Percentiles rank a stretch among this genome's conserved stretches.
These are phyloP conservation scores for Umbilicus rupestris DNA, from an alignment of 164 flowering plant species.

Conservation along the genomic window DNA sequence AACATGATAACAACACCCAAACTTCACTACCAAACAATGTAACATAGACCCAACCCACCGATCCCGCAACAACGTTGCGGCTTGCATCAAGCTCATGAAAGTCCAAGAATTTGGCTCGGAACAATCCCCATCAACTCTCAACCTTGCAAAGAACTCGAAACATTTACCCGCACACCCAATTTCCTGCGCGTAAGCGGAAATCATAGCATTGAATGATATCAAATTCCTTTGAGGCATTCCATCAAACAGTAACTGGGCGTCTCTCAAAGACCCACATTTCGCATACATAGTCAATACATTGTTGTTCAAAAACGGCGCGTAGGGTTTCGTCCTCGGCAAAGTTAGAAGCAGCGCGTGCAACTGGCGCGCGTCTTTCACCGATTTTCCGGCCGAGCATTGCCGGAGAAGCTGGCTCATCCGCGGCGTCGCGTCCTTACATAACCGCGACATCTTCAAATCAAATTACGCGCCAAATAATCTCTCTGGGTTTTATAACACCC, in stretches of 20 bases:
- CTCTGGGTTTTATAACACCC: no score
- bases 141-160: constrained; percentile 23
- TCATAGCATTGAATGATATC: constrained; percentile 66
- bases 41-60: constrained; percentile 27
- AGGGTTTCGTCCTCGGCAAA: constrained; percentile 13
- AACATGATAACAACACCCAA: constrained; percentile 38
- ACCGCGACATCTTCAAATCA: no score
- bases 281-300: constrained; percentile 68
- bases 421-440: background rate
- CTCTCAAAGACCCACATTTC: constrained; percentile 38
- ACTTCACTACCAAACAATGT: constrained; percentile 43
- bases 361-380: constrained; percentile 49
- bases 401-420: constrained; percentile 22
- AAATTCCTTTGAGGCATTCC: constrained; percentile 61
- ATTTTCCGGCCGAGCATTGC: constrained; percentile 42
- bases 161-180: constrained; percentile 21
- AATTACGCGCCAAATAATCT: no score
- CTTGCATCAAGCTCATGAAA: constrained; percentile 61
- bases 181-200: constrained; percentile 50
- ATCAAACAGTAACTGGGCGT: constrained; percentile 55
- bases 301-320: constrained; percentile 54
- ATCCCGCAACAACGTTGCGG: constrained; percentile 30
- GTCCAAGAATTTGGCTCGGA: constrained; percentile 48
- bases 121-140: constrained; percentile 25
- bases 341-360: constrained; percentile 67